Evolutionary conservation across 2,329 filamentous ascomycete genomes (phyloP), one percentile per base, ranked within the genome.

Genomic region (Talaromyces rugulosus): DNA sequence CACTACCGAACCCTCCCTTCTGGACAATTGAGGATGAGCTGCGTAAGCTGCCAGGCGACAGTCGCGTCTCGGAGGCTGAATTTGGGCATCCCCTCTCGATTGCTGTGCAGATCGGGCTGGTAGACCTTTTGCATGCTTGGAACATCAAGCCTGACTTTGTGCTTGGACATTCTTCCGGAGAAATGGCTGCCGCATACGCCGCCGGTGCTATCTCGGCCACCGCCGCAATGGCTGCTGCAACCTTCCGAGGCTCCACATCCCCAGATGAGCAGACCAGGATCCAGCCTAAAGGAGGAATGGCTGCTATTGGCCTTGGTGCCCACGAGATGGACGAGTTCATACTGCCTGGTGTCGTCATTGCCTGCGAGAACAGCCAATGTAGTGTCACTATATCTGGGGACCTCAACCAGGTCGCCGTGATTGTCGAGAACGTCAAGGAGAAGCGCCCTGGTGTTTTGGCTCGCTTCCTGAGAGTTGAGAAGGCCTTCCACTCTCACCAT

Each of bases 401-500:
- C 28, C 47, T 62, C 2, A 70, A 74, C 27, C 51, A 63, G 3
- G 44, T 33, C 1, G 56, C 64, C 1, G 62, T 75, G 30, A 58
- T 69, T 7, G 58, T 63, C 16, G 30, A 72, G 1, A 54, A 66
- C 12, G 8, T 52, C 4, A 16, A 55, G 8, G 56, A 75, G 4
- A 62, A 69, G 4, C 52, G 60, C 6, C 58, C 67, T 5, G 57
- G 57, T 1, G 58, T 69, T 1, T 74, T 75, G 60, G 63, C 64
- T 0, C 67, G 70, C 2, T 68, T 66, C 28, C 65, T 78, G 2
- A 65, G 64, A 2, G 68, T 73, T 3, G 60, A 62, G 2, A 62
- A 67, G 2, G 74, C 75, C 4, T 77, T 75, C 59, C 75, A 78
- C 52, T 76, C 74, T n/a, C 36, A 50, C n/a, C 75, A 79, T 53